Base-by-base conservation (phyloP, 768 basidiomycete genomes). In the Leccinum boreale region DNA sequence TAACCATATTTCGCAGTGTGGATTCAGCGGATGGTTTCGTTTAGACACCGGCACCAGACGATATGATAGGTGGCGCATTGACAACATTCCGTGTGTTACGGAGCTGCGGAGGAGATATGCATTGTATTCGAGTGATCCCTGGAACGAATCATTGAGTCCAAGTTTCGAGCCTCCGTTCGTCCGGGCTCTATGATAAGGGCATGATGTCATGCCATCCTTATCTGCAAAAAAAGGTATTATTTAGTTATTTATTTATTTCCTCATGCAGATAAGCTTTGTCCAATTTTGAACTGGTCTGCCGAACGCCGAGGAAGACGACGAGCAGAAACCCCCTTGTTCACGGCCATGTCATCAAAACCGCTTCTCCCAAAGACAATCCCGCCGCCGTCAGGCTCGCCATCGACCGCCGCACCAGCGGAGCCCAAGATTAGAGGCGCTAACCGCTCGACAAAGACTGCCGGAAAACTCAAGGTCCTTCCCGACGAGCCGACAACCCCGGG, bases 381-480 rank as follows among this genome's bases (percentile, higher is more conserved):
- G 14, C 61, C 61, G 6, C 3, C 59, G 31, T 45, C 62, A 31
- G 31, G 11, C 31, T n/a, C 58, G 26, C 56, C 65, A 9, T 33
- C 62, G 29, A 51, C 55, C 1, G 42, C 49, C 1, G 42, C 19
- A 44, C 62, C 50, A 4, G 63, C 36, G 7, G 85, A 87, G 59
- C 70, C 76, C 11, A 90, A 88, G 64, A 74, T 79, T 21, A 80
- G 89, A 53, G 88, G 89, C 0, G 88, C 89, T 14, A 90, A 90
- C 64, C 79, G 90, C 62, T 85, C 88, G 19, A 90, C 90, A 1
- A 92, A 92, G 68, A 83, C 87, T 9, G 86, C 87, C 12, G 90
- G 90, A 46, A 94, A 94, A 70, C 83, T 94, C 62, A 93, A 94
- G 68, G 90, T 94, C 15, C 79, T 94, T 29, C 92, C 92, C 50